Conservation (phyloP, 495 filamentous ascomycete species). For the Penicillium arizonense region DNA sequence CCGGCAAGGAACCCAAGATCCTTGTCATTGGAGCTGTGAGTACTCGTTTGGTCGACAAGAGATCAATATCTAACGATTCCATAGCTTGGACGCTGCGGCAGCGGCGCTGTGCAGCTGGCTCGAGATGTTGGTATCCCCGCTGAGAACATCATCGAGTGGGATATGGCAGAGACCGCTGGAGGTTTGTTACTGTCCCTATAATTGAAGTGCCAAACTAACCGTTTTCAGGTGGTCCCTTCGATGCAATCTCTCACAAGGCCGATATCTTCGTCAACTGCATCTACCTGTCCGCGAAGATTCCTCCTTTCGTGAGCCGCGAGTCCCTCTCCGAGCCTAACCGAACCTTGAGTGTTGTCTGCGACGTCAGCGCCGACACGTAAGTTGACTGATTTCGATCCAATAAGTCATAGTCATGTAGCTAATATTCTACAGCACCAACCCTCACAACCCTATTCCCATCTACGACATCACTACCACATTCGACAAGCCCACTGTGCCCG, state of each 20-base stretch:
- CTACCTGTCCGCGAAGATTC: conserved; percentile 70
- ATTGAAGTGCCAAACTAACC: background rate
- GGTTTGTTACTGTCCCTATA: conserved; percentile 12
- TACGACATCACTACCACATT: conserved; percentile 83
- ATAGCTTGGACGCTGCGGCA: conserved; percentile 78
- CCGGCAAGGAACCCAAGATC: conserved; percentile 49
- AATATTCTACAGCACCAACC: conserved; percentile 53
- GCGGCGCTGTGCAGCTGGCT: conserved; percentile 78
- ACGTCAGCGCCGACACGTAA: conserved; percentile 73
- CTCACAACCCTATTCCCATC: conserved; percentile 78
- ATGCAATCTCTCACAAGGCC: conserved; percentile 70
- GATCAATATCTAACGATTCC: conserved; percentile 5
- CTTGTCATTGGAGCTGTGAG: conserved; percentile 61
- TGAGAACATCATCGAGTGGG: conserved; percentile 82
- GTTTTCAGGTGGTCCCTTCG: conserved; percentile 69
- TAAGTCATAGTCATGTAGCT: background rate
- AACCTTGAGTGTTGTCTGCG: conserved; percentile 81
- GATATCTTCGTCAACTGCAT: conserved; percentile 91
- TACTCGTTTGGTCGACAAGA: background rate
- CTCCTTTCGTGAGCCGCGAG: conserved; percentile 70
- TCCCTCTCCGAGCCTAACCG: conserved; percentile 66
- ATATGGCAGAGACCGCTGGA: conserved; percentile 78
- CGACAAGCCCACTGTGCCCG: conserved; percentile 76
- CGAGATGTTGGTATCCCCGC: conserved; percentile 72
- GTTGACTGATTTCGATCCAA: background rate